Evolutionary conservation across 208 protist species (phyloP).

Genomic region (Porcisia deanei): DNA sequence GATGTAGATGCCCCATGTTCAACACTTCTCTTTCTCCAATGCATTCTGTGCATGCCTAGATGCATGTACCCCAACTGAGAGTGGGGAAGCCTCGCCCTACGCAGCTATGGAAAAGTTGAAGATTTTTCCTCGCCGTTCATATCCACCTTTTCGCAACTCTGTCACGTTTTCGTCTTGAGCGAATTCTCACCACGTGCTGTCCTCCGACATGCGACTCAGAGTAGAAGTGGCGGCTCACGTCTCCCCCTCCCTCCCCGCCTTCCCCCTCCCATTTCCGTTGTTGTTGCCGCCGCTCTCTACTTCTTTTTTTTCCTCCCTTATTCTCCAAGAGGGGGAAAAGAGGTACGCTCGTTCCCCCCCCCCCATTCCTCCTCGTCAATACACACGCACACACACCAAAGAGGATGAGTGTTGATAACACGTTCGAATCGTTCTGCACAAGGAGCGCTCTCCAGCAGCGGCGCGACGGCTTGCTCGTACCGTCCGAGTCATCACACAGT

Average conservation of each 20-base stretch:
- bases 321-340: not conserved
- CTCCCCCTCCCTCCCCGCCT: not conserved
- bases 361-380: not conserved
- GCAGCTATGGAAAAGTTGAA: no score
- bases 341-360: no score
- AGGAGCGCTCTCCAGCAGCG: constrained; percentile 35
- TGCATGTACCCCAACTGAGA: not conserved
- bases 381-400: not conserved
- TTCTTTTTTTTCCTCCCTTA: no score
- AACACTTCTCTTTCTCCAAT: not conserved
- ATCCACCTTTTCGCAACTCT: no score
- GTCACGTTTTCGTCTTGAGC: no score
- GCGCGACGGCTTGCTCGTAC: constrained; percentile 28
- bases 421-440: constrained; percentile 52
- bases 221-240: not conserved
- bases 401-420: constrained; percentile 12
- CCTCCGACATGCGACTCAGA: not conserved
- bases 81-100: not conserved
- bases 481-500: constrained; percentile 15
- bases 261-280: not conserved
- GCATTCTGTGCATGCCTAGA: not conserved
- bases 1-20: not conserved
- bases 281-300: no score
- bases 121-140: no score
- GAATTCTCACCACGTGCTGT: no score